Percentiles rank a stretch among this genome's conserved stretches.
Conservation (phyloP, 1,139 yeast species). For the Yarrowia galli region DNA sequence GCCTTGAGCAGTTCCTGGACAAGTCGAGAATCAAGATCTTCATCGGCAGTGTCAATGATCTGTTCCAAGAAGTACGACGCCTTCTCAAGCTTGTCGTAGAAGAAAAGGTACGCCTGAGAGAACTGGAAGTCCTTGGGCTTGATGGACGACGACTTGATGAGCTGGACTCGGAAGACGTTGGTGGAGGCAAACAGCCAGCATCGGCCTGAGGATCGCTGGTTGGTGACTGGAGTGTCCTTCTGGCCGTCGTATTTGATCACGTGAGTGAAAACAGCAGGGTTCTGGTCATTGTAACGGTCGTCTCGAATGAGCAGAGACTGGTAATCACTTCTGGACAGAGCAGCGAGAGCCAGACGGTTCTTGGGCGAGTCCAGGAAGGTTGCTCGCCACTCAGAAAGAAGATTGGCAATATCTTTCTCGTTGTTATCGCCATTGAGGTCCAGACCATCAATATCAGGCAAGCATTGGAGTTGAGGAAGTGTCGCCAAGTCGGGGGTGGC, state of each 20-base stretch:
- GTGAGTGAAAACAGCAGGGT: conserved; percentile 60
- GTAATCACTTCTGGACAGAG: conserved; percentile 61
- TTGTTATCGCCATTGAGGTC: conserved; percentile 10
- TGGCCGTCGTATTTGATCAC: conserved; percentile 61
- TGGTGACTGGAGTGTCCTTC: conserved; percentile 58
- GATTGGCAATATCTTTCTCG: conserved; percentile 24
- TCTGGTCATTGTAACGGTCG: conserved; percentile 53
- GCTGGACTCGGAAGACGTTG: conserved; percentile 64
- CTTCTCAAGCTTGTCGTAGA: conserved; percentile 65
- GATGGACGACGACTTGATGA: conserved; percentile 61
- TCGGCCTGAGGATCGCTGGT: conserved; percentile 66
- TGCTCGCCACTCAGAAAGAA: conserved; percentile 59
- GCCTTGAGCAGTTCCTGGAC: conserved; percentile 57
- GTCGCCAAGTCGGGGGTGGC: conserved; percentile 25
- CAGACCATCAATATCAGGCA: conserved; percentile 31
- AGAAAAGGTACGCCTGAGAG: conserved; percentile 68
- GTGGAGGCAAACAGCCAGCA: conserved; percentile 78
- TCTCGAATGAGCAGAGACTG: conserved; percentile 56
- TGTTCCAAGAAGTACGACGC: conserved; percentile 67
- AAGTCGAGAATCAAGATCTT: conserved; percentile 63
- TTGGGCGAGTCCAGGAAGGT: conserved; percentile 61
- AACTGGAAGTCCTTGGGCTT: conserved; percentile 62
- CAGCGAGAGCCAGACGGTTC: conserved; percentile 65
- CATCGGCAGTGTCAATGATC: conserved; percentile 61
- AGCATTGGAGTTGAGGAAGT: conserved; percentile 13